Base-by-base conservation (phyloP, 352 stramenopile genomes). In the Detonula confervacea region DNA sequence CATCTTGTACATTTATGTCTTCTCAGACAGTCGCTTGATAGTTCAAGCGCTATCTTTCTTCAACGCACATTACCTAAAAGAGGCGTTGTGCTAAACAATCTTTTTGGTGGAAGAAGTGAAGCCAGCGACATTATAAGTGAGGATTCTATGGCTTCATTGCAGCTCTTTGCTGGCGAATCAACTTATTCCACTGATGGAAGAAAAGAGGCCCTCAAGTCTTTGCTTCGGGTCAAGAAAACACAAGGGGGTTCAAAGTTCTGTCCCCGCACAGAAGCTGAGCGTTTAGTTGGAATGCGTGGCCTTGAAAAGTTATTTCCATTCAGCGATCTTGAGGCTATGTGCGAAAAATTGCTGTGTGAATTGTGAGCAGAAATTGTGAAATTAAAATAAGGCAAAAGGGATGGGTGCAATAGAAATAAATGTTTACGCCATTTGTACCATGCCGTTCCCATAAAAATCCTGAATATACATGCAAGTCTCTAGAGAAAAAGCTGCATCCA, bases 101-200 rank as follows among this genome's bases (percentile, higher is more conserved):
- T 47, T 14, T 46, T 62, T 52, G 12, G 24, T 30, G 33, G 22
- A 24, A 46, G 39, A 6, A 37, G 0, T 22, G 7, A 47, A 39
- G 51, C 44, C 20, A 67, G 22, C 16, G 62, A 71, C 63, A 14
- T 73, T 5, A 69, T 81, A 18, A 55, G 54, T 30, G 57, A 84
- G 35, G 20, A 63, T 20, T 62, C 59, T 6, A 84, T 84, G 70
- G 63, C 77, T 37, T 81, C 77, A 47, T 8, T 84, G 46, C 77
- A 84, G 29, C 59, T 84, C 11, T 78, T 84, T 76, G 27, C 65
- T 37, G 77, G 77, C 18, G 71, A 84, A 59, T 25, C 77, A 70
- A 78, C 44, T 9, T 84, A 74, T 63, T 24, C 37, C 1, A 81
- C 71, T 56, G 57, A 73, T 9, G 46, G 39, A 29, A 29, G 77